Conservation (phyloP, 1,284 basidiomycete species). For the Testicularia cyperi region DNA sequence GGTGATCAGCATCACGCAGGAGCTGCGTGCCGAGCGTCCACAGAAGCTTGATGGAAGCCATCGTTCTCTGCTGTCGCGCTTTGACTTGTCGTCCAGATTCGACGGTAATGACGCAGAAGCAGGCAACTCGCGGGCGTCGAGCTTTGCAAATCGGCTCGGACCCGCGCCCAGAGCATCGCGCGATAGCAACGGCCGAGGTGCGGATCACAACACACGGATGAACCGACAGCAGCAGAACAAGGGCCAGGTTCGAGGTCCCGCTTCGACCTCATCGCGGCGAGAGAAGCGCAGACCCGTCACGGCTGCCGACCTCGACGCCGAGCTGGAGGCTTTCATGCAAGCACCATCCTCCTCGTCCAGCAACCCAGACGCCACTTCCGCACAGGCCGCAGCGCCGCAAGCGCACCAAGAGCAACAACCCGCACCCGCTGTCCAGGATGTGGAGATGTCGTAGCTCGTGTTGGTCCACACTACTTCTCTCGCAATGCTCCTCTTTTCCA, state of each 20-base stretch:
- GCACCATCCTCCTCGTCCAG: slow-evolving; percentile 9
- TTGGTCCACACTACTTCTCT: too few species aligned
- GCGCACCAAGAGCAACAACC: too few species aligned
- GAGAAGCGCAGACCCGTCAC: slow-evolving; percentile 65
- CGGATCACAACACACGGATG: too few species aligned
- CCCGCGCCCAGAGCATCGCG: slow-evolving; percentile 14
- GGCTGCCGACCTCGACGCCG: slow-evolving; percentile 81
- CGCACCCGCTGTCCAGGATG: too few species aligned
- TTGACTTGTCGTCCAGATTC: slow-evolving; percentile 33
- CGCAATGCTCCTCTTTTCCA: too few species aligned
- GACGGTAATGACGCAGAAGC: slow-evolving; percentile 1
- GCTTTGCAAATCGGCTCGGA: slow-evolving; percentile 27
- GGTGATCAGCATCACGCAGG: slow-evolving; percentile 45
- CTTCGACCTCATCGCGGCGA: too few species aligned
- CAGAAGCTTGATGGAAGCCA: slow-evolving; percentile 1
- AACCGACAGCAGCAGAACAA: too few species aligned
- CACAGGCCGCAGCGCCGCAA: too few species aligned
- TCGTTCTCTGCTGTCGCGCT: slow-evolving; percentile 27
- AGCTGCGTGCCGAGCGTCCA: slow-evolving; percentile 30
- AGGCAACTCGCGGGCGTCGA: background rate
- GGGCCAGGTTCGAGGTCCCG: too few species aligned
- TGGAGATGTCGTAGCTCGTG: too few species aligned
- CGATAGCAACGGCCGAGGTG: too few species aligned
- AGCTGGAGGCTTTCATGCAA: slow-evolving; percentile 85
- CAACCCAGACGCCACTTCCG: too few species aligned